phyloP scores from a whole-genome alignment of 352 stramenopile genomes.

The Phytopythium mirpurense region DNA sequence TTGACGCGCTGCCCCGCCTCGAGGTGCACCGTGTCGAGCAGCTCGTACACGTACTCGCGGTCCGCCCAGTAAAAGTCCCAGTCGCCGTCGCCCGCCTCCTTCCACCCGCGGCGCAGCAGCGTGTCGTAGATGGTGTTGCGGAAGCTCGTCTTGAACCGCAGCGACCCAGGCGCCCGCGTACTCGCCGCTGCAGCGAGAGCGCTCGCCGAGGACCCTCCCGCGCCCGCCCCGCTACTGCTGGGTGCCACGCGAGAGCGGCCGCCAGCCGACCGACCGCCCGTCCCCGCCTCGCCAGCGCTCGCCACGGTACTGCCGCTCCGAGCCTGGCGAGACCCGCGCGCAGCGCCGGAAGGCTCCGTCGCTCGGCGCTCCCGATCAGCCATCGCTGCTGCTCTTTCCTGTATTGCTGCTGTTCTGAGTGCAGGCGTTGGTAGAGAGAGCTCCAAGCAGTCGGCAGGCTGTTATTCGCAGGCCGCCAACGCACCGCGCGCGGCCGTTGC shows the following conservation, averaged over 20 bases:
- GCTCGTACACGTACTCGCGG: conserved; percentile 88
- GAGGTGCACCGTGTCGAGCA: conserved; percentile 87
- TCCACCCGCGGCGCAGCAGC: conserved; percentile 85
- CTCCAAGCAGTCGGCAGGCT: too few species aligned
- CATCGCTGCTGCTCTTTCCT: neutral
- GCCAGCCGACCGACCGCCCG: neutral
- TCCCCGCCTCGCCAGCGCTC: neutral
- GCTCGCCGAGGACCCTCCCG: neutral
- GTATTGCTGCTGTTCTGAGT: too few species aligned
- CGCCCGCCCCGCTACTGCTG: neutral
- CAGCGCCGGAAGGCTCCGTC: conserved; percentile 1
- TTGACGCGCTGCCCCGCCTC: conserved; percentile 85
- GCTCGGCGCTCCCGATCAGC: neutral
- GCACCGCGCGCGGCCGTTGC: too few species aligned
- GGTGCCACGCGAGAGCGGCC: neutral
- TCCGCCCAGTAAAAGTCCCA: conserved; percentile 91
- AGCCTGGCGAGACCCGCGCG: conserved; percentile 1
- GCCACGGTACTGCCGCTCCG: neutral
- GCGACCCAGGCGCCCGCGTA: neutral
- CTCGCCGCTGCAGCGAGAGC: neutral
- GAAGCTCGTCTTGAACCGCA: conserved; percentile 87
- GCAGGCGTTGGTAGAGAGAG: too few species aligned
- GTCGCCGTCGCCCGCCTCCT: conserved; percentile 84
- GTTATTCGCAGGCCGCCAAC: too few species aligned
- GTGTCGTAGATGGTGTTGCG: conserved; percentile 92